Percentiles rank a stretch among this genome's conserved stretches.
Evolutionary conservation across 176 grass and related monocot species (phyloP).

Genomic region (Puccinellia tenuiflora): DNA sequence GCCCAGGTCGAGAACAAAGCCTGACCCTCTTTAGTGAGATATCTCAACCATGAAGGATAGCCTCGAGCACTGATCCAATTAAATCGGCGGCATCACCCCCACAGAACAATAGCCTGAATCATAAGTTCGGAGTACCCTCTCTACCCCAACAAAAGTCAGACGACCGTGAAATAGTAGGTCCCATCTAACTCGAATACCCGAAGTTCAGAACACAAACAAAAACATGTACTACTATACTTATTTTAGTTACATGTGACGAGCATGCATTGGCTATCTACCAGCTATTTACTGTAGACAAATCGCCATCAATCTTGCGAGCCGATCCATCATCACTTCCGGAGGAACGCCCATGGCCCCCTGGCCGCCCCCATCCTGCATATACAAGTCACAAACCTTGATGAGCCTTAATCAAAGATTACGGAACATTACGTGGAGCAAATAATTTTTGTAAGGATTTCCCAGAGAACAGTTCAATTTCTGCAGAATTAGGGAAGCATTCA

Average conservation of each 20-base stretch:
- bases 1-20: neutral
- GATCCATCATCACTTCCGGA: constrained; percentile 49
- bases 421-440: neutral
- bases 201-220: constrained; percentile 1
- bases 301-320: neutral
- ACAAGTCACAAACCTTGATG: neutral
- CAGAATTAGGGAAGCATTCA: too few relatives aligned
- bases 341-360: constrained; percentile 74
- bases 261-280: constrained; percentile 22
- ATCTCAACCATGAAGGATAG: neutral
- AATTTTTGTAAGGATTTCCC: neutral
- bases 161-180: constrained; percentile 13
- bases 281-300: constrained; percentile 1
- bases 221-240: constrained; percentile 10
- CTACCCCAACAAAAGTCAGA: neutral
- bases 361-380: constrained; percentile 70
- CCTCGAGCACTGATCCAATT: neutral
- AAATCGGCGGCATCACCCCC: neutral
- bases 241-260: constrained; percentile 14
- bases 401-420: neutral
- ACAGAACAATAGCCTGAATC: constrained; percentile 17
- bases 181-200: neutral
- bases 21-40: neutral
- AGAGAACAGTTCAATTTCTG: neutral
- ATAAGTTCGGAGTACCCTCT: constrained; percentile 9